A percentile compares a stretch with the other conserved stretches of the same genome.
phyloP scores from a whole-genome alignment of 2,329 filamentous ascomycete genomes.

The Fusarium pseudocircinatum region DNA sequence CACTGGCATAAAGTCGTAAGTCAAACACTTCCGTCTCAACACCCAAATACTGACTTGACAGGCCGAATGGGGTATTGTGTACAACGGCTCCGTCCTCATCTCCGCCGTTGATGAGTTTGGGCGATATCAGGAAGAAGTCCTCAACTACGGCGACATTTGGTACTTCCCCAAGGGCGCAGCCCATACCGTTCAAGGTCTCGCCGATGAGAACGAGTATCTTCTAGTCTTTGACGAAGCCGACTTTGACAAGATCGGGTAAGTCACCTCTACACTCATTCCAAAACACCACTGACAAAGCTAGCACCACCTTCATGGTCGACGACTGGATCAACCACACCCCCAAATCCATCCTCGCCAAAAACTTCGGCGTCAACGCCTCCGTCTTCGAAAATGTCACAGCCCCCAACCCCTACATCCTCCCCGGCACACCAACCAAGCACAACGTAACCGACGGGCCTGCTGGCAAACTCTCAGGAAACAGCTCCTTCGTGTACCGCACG shows the following conservation, averaged over 20 bases:
- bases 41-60: constrained; percentile 30
- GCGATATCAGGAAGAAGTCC: constrained; percentile 61
- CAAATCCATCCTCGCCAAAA: constrained; percentile 70
- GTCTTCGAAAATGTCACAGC: constrained; percentile 68
- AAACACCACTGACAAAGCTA: constrained; percentile 35
- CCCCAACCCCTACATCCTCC: constrained; percentile 69
- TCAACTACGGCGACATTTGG: constrained; percentile 72
- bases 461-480: constrained; percentile 62
- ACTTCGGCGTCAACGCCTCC: constrained; percentile 70
- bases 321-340: constrained; percentile 77
- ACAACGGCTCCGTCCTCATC: constrained; percentile 64
- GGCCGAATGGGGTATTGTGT: constrained; percentile 75
- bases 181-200: constrained; percentile 71
- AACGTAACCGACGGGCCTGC: constrained; percentile 52
- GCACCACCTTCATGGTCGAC: constrained; percentile 76
- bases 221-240: constrained; percentile 73
- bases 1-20: constrained; percentile 75
- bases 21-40: not conserved
- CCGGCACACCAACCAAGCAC: constrained; percentile 60
- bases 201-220: constrained; percentile 73
- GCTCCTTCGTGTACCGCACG: constrained; percentile 70
- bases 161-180: constrained; percentile 74
- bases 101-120: constrained; percentile 72
- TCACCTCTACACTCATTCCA: not conserved
- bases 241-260: constrained; percentile 69